Percentiles rank a stretch among this genome's conserved stretches.
phyloP scores from a whole-genome alignment of 202 grass and related monocot genomes.

The Hordeum pubiflorum region DNA sequence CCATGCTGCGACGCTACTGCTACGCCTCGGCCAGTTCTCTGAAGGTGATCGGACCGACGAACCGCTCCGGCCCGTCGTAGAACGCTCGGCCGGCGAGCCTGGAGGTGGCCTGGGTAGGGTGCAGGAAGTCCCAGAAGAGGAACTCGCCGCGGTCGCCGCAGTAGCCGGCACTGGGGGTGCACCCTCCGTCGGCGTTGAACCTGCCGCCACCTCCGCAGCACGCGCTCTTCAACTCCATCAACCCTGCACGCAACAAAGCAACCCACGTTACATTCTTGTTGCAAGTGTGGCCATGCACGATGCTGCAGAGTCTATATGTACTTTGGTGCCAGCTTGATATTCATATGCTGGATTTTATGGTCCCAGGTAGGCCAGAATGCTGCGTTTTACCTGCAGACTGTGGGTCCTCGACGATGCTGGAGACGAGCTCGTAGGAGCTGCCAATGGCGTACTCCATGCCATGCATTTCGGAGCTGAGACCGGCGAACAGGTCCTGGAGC shows the following conservation, averaged over 20 bases:
- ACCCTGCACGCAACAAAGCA: slow-evolving; percentile 18
- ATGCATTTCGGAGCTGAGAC: slow-evolving; percentile 41
- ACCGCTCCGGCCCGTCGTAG: slow-evolving; percentile 30
- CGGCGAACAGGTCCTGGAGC: slow-evolving; percentile 25
- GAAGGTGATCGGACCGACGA: slow-evolving; percentile 51
- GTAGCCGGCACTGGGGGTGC: slow-evolving; percentile 40
- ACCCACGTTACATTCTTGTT: neutral
- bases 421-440: slow-evolving; percentile 45
- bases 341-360: too few species aligned
- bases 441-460: slow-evolving; percentile 60
- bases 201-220: slow-evolving; percentile 61
- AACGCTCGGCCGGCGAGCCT: slow-evolving; percentile 28
- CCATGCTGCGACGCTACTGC: neutral
- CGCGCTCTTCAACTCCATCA: slow-evolving; percentile 55
- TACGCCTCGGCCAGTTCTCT: slow-evolving; percentile 41
- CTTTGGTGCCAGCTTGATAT: too few species aligned
- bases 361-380: neutral
- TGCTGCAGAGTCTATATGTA: too few species aligned
- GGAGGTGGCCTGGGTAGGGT: slow-evolving; percentile 51
- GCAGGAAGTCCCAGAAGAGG: slow-evolving; percentile 57
- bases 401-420: slow-evolving; percentile 32
- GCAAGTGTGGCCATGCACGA: neutral
- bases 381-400: slow-evolving; percentile 17
- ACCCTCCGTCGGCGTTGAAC: slow-evolving; percentile 37
- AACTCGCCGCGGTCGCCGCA: slow-evolving; percentile 42